Evolutionary conservation across 129 eudicot genomes (phyloP), one percentile per base, ranked within the genome.

Genomic region (Mikania micrantha): DNA sequence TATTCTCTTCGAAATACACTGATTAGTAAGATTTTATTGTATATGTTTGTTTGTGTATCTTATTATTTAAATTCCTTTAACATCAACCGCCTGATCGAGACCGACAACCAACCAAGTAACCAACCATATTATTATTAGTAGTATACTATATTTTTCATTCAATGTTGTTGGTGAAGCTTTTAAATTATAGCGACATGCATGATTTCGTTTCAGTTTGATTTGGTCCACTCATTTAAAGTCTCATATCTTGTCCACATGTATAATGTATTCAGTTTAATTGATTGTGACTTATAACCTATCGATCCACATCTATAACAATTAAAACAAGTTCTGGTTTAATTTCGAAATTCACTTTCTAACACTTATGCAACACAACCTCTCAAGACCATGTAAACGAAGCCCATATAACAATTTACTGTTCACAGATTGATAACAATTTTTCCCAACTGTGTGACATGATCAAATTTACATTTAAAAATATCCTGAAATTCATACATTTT

Each of bases 151-250:
- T 40, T n/a, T 28, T 74, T 74, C 29, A 65, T 11, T 74, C 12
- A 52, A 40, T 53, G n/a, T 29, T 74, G 27, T 74, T 41, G 78
- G 25, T 74, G 78, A 54, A 53, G 78, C 72, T 47, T 56, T 27
- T 56, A 56, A 54, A 52, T 52, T 53, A 15, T 39, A 28, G 20
- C 7, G 35, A 53, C 59, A 39, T 40, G 56, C 56, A 65, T 74
- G 59, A 65, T 32, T 20, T 52, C 39, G 45, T 39, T 64, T 74
- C 47, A 4, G 41, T 52, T 52, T 56, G 11, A 12, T 39, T 64
- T 52, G 78, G 72, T 11, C 78, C 72, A 64, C 66, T 57, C 35
- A 47, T n/a, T 74, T 70, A 70, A 4, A 25, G 2, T 28, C 48
- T 69, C 28, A 16, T 49, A 20, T 32, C 64, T 16, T 47, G 22